Base-by-base conservation (phyloP, 2,329 filamentous ascomycete genomes). In the Aspergillus neotritici region DNA sequence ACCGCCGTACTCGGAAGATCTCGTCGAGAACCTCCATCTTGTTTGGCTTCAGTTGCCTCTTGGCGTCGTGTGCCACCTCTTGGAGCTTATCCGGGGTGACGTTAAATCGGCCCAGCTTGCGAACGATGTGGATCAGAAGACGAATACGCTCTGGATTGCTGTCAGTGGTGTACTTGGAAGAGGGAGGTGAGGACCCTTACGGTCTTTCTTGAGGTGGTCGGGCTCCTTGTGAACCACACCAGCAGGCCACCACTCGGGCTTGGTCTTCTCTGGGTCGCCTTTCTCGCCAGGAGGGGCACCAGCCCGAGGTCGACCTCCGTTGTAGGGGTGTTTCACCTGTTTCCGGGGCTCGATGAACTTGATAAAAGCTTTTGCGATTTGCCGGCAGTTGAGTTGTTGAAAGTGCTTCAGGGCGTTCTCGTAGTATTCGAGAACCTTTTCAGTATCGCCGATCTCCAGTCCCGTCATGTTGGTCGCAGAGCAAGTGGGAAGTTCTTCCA, bases 321-420 rank as follows among this genome's bases (percentile, higher is more conserved):
- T 74, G 51, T 74, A 74, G 3, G 71, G 72, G 50, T 70, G 67
- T 37, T 66, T 68, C 3, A 68, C 68, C 54, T 74, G 71, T 54
- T 74, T 75, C 29, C 66, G 63, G 3, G 70, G 71, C 37, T 73
- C 68, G 17, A 72, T 70, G 4, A 65, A 59, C 47, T 69, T 73
- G 45, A 74, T 71, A 47, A 70, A 73, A 4, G 63, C 64, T 47
- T 73, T 73, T 15, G 65, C 64, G 15, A 74, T 63, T 13, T 65
- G 55, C 5, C 69, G 69, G 40, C 70, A 73, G 40, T 68, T 69
- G 32, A 70, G 57, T 46, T 74, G 71, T 46, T 72, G 69, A 45
- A 74, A 64, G 25, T 65, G 58, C 41, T 64, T 63, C 34, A 73
- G 66, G 8, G 65, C 65, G 14, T 58, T 59, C 37, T 62, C 56